Evolutionary conservation across 495 filamentous ascomycete genomes (phyloP).

Genomic region (Oidiodendron maius): DNA sequence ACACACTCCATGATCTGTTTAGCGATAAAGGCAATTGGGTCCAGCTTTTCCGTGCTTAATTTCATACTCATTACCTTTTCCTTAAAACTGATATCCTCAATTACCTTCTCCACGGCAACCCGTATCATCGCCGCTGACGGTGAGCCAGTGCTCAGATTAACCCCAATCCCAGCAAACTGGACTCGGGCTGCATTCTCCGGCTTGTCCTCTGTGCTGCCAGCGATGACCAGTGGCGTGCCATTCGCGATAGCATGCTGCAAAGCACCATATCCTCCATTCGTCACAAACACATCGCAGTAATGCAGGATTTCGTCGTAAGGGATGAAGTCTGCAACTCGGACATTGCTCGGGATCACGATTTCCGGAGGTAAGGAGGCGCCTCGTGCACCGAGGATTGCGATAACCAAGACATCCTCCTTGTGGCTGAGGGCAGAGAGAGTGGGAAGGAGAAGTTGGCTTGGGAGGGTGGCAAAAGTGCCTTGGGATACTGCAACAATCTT

Average conservation of each 20-base stretch:
- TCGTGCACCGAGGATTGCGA: constrained; percentile 23
- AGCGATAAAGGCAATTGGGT: constrained; percentile 19
- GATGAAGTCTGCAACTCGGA: constrained; percentile 26
- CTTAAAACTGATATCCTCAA: constrained; percentile 18
- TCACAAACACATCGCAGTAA: constrained; percentile 26
- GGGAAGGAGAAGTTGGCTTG: constrained; percentile 20
- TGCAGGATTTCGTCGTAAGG: constrained; percentile 28
- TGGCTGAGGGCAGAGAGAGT: constrained; percentile 19
- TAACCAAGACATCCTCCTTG: constrained; percentile 19
- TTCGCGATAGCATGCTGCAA: constrained; percentile 25
- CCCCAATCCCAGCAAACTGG: constrained; percentile 26
- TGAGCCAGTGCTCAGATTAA: constrained; percentile 23
- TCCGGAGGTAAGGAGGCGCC: constrained; percentile 13
- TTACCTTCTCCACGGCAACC: constrained; percentile 23
- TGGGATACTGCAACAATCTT: constrained; percentile 25
- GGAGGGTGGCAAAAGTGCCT: constrained; percentile 23
- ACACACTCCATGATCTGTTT: constrained; percentile 13
- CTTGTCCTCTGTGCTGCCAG: constrained; percentile 28
- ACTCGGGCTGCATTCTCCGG: constrained; percentile 23
- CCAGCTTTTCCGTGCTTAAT: constrained; percentile 17
- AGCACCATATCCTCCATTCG: constrained; percentile 29
- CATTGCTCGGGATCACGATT: constrained; percentile 15
- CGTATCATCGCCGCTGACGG: constrained; percentile 20
- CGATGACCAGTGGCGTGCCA: constrained; percentile 27
- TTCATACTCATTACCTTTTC: constrained; percentile 17